These are phyloP conservation scores for Poteriospumella lacustris DNA, from an alignment of 108 stramenopile species.

Conservation along the genomic window DNA sequence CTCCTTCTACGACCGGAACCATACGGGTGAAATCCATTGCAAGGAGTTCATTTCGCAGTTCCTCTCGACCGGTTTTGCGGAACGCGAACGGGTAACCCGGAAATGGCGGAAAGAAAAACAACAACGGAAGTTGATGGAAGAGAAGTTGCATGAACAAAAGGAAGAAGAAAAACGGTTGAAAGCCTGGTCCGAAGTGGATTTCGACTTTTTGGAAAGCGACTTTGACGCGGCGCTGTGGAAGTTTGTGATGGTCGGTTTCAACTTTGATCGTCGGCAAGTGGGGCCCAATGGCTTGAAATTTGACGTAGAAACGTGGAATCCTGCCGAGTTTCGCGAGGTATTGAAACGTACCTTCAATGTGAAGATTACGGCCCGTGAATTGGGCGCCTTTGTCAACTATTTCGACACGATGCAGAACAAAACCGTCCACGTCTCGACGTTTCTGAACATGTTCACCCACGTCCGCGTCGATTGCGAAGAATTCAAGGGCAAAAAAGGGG, in stretches of 20 bases:
- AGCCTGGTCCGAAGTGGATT: neutral
- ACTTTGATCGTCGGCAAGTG: neutral
- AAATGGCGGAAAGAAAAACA: no score
- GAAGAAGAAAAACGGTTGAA: neutral
- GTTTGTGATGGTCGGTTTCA: neutral
- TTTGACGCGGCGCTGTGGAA: neutral
- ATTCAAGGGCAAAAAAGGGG: neutral
- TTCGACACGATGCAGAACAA: neutral
- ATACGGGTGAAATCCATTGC: neutral
- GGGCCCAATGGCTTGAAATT: neutral
- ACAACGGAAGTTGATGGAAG: neutral
- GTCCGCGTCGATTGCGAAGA: neutral
- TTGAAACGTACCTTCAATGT: constrained; percentile 9
- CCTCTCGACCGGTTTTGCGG: neutral
- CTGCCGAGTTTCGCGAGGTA: neutral
- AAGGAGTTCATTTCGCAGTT: neutral
- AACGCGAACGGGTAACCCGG: neutral
- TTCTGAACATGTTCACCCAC: neutral
- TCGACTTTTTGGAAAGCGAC: neutral
- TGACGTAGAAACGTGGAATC: neutral
- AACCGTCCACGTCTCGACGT: neutral
- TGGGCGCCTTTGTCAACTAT: constrained; percentile 21
- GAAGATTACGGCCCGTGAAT: neutral
- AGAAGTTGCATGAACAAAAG: neutral
- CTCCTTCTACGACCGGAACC: neutral